Percentiles rank a stretch among this genome's conserved stretches.
Evolutionary conservation across 2,329 filamentous ascomycete genomes (phyloP).

Genomic region (Malbranchea cinnamomea): DNA sequence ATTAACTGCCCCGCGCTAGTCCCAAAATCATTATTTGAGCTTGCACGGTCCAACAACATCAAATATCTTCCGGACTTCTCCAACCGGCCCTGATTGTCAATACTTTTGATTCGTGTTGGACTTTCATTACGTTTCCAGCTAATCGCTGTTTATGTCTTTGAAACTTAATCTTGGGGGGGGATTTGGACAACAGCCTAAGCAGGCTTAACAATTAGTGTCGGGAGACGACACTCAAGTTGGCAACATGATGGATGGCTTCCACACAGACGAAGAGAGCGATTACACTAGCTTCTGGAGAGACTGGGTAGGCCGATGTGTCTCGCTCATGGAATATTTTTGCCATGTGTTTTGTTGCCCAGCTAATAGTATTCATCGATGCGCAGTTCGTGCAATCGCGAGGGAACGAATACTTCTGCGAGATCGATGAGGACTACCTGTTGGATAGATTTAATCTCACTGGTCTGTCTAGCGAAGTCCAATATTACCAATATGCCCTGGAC

Average conservation of each 20-base stretch:
- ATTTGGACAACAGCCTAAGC: too few species aligned
- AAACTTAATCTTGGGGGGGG: too few species aligned
- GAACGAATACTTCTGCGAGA: conserved; percentile 99
- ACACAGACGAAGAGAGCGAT: conserved; percentile 84
- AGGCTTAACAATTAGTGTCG: too few species aligned
- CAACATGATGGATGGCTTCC: conserved; percentile 90
- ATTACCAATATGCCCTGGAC: conserved; percentile 97
- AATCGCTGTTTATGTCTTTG: too few species aligned
- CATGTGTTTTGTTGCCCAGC: conserved; percentile 1
- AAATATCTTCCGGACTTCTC: too few species aligned
- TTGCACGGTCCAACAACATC: too few species aligned
- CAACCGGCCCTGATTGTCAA: too few species aligned
- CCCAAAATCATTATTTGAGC: background rate
- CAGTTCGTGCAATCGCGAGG: conserved; percentile 96
- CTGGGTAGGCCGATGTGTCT: conserved; percentile 56
- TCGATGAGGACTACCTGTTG: conserved; percentile 96
- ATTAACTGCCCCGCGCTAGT: conserved; percentile 1
- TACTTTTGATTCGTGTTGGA: too few species aligned
- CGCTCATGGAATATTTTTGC: conserved; percentile 3
- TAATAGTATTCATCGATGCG: conserved; percentile 8
- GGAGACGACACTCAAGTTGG: conserved; percentile 4
- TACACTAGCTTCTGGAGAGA: conserved; percentile 99
- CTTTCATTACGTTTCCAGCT: too few species aligned
- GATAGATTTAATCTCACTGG: conserved; percentile 97
- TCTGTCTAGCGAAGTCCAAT: conserved; percentile 91